Base-by-base conservation (phyloP, 2,329 filamentous ascomycete genomes). In the Neonectria ditissima region DNA sequence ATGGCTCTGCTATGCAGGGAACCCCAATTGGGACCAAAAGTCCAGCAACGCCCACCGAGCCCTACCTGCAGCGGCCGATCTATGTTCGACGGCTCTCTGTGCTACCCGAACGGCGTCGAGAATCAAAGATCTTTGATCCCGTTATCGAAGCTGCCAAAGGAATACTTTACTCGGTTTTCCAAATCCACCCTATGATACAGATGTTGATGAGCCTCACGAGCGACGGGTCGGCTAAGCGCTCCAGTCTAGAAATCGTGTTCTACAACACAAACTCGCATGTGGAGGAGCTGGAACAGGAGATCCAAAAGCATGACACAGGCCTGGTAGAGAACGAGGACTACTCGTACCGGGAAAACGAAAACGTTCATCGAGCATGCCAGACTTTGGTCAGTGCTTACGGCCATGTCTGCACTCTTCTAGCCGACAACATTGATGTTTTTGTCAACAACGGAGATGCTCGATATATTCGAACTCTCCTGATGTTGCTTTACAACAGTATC, bases 221-320 rank as follows among this genome's bases (percentile, higher is more conserved):
- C 67, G 87, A 90, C 63, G 86, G 84, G 32, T 86, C 86, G 10
- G 80, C 83, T 22, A 89, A 88, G 72, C 81, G 87, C 53, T 89
- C 88, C 4, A 90, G 87, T 66, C 83, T 91, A 11, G 88, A 91
- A 70, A 85, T 89, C 60, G 87, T 91, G 28, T 88, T 91, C 64
- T 91, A 90, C 76, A 90, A 90, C 73, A 90, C 88, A 11, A 89
- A 87, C 63, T 87, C 84, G 1, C 89, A 91, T 64, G 87, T 91
- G 3, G 86, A 89, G 73, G 86, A 90, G 71, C 78, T 91, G 8
- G 88, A 91, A 70, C 84, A 86, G 65, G 87, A 90, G 69, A 87
- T 91, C 20, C 86, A 89, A 72, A 86, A 84, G 65, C 87, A 89
- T 62, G 87, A 89, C 55, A 78, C 78, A 18, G 79, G 82, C 5